Conservation (phyloP, 345 rosid genomes). For the Stellera chamaejasme region DNA sequence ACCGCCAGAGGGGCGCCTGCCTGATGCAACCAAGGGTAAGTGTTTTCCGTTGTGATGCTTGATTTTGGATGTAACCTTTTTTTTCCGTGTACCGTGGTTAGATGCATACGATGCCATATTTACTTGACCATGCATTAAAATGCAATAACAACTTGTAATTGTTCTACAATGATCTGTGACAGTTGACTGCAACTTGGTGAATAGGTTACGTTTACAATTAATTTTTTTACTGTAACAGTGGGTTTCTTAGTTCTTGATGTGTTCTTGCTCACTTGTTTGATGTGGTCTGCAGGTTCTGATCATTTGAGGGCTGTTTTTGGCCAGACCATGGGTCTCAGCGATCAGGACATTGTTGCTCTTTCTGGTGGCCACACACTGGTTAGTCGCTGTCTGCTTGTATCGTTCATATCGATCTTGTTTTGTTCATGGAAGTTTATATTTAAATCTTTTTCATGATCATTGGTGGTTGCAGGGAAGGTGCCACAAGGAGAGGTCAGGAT, state of each 20-base stretch:
- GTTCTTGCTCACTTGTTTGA: too few relatives aligned
- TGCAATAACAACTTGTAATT: too few relatives aligned
- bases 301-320: conserved; percentile 75
- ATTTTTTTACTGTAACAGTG: too few relatives aligned
- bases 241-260: too few relatives aligned
- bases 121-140: too few relatives aligned
- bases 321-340: conserved; percentile 75
- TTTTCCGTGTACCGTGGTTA: background rate
- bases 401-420: background rate
- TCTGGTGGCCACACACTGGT: conserved; percentile 98
- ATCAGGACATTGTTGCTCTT: conserved; percentile 83
- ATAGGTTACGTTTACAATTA: too few relatives aligned
- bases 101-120: too few relatives aligned
- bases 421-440: too few relatives aligned
- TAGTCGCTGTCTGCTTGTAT: background rate
- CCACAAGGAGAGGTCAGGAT: conserved; percentile 98
- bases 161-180: too few relatives aligned
- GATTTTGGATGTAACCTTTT: background rate
- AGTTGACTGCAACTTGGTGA: too few relatives aligned
- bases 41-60: background rate
- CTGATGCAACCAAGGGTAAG: conserved; percentile 85
- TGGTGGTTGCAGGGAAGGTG: conserved; percentile 56
- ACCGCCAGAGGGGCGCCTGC: conserved; percentile 97
- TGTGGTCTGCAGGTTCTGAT: conserved; percentile 40
- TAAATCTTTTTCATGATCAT: background rate